phyloP scores from a whole-genome alignment of 2,329 filamentous ascomycete genomes.

The Alternaria arbusti region DNA sequence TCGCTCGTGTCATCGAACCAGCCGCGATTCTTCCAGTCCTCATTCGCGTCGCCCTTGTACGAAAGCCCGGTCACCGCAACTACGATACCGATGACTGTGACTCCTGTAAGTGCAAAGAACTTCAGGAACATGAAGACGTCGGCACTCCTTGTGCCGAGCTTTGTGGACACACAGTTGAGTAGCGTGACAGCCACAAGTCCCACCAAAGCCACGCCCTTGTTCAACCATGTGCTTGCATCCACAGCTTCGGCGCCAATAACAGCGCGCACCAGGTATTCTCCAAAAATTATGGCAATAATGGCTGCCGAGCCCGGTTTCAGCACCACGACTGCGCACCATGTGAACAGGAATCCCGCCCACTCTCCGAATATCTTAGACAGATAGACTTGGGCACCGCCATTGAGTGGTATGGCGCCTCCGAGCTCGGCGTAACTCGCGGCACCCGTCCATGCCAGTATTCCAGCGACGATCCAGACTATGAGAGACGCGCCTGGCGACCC shows the following conservation, averaged over 20 bases:
- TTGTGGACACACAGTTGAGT: conserved; percentile 90
- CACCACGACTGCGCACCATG: conserved; percentile 93
- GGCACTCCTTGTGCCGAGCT: conserved; percentile 82
- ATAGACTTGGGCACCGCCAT: conserved; percentile 93
- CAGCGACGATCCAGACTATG: conserved; percentile 89
- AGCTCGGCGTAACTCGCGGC: conserved; percentile 95
- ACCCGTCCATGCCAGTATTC: conserved; percentile 94
- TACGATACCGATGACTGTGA: conserved; percentile 86
- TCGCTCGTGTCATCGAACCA: conserved; percentile 90
- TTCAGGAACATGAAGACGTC: conserved; percentile 98
- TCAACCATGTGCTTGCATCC: conserved; percentile 82
- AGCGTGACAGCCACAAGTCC: conserved; percentile 79
- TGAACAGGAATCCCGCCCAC: conserved; percentile 89
- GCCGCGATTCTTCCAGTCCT: conserved; percentile 83
- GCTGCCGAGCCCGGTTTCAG: conserved; percentile 92
- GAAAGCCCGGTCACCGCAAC: conserved; percentile 87
- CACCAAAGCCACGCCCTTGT: conserved; percentile 82
- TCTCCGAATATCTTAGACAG: conserved; percentile 96
- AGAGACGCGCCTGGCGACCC: conserved; percentile 90
- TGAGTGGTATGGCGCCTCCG: conserved; percentile 92
- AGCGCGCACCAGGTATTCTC: conserved; percentile 92
- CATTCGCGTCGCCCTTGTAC: conserved; percentile 73
- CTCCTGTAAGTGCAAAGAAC: conserved; percentile 84
- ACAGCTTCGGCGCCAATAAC: conserved; percentile 85
- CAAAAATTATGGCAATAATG: conserved; percentile 97